These are phyloP conservation scores for Amoebophrya sp. DNA, from an alignment of 169 alveolate genomes.

Conservation along the genomic window DNA sequence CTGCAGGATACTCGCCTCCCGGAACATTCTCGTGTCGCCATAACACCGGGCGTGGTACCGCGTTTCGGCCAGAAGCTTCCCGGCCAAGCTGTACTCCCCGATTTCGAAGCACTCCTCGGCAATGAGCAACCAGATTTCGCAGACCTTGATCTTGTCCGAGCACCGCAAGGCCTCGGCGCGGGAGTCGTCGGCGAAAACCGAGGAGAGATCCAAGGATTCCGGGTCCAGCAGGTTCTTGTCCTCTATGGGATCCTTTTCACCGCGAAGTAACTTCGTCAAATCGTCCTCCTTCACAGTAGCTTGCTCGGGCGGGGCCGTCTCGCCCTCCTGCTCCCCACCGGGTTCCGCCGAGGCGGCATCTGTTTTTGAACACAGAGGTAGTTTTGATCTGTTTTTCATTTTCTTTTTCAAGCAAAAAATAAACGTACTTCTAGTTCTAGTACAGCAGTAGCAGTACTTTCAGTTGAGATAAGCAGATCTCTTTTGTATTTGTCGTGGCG, in stretches of 20 bases:
- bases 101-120: not conserved
- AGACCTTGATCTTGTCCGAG: not conserved
- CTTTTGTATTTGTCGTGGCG: no score
- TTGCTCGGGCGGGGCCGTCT: no score
- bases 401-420: no score
- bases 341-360: no score
- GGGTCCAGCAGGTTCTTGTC: not conserved
- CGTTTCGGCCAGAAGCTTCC: not conserved
- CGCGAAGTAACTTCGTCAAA: not conserved
- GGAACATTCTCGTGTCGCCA: not conserved
- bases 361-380: no score
- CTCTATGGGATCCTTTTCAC: not conserved
- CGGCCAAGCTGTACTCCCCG: not conserved
- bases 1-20: not conserved
- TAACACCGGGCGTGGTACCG: not conserved
- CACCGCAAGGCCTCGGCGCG: not conserved
- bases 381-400: no score
- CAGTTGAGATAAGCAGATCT: no score
- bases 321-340: no score
- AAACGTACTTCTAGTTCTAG: no score
- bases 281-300: not conserved
- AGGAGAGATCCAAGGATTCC: not conserved
- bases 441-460: no score
- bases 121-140: not conserved
- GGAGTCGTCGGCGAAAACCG: not conserved